Conservation (phyloP, 768 basidiomycete genomes). For the Suillus bovinus region DNA sequence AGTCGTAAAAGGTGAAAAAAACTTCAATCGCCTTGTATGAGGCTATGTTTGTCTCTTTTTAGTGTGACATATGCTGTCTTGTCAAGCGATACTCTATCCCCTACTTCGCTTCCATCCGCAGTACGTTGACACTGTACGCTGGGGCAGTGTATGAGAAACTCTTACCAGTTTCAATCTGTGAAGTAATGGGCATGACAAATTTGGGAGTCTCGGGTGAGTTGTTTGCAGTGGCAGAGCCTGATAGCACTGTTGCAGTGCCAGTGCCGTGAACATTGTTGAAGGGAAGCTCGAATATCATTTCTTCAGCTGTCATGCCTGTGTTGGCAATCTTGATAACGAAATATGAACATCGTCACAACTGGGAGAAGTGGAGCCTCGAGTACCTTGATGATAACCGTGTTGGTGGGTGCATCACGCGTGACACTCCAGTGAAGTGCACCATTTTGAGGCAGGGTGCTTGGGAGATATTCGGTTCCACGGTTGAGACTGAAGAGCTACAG, state of each 20-base stretch:
- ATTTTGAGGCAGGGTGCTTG: slow-evolving; percentile 54
- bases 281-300: slow-evolving; percentile 54
- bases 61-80: background rate
- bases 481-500: slow-evolving; percentile 62
- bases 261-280: slow-evolving; percentile 46
- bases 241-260: slow-evolving; percentile 51
- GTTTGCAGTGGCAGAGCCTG: slow-evolving; percentile 49
- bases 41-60: background rate
- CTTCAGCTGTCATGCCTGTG: slow-evolving; percentile 39
- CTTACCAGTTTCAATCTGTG: slow-evolving; percentile 46
- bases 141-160: slow-evolving; percentile 58
- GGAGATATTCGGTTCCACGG: slow-evolving; percentile 61
- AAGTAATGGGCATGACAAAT: slow-evolving; percentile 46
- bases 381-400: slow-evolving; percentile 59
- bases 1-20: background rate
- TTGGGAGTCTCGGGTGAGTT: slow-evolving; percentile 56
- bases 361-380: background rate
- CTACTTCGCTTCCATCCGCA: slow-evolving; percentile 10
- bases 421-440: slow-evolving; percentile 68
- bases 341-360: background rate
- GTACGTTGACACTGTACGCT: slow-evolving; percentile 42
- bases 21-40: background rate
- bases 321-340: slow-evolving; percentile 50
- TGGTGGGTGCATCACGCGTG: slow-evolving; percentile 32
- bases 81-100: background rate